Conservation (phyloP, 2,329 filamentous ascomycete genomes). For the Bipolaris oryzae region DNA sequence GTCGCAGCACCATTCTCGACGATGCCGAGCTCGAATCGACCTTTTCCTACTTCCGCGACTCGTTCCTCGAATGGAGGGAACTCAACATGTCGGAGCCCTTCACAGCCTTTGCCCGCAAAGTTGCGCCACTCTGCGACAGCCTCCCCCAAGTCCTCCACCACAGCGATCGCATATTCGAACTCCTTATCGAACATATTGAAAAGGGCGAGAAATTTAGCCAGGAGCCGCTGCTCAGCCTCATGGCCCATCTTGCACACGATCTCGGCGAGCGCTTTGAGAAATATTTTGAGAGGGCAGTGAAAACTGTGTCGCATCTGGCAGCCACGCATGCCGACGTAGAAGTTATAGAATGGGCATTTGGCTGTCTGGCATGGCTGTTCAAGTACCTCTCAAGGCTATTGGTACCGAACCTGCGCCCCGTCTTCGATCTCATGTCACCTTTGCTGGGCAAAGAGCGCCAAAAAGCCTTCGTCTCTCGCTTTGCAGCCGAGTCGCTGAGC, state of each 20-base stretch:
- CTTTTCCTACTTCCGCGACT: constrained; percentile 85
- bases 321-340: constrained; percentile 78
- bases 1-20: constrained; percentile 83
- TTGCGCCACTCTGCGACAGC: constrained; percentile 81
- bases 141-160: constrained; percentile 91
- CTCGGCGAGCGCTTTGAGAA: constrained; percentile 86
- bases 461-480: constrained; percentile 85
- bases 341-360: constrained; percentile 98
- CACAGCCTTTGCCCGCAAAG: constrained; percentile 74
- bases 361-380: constrained; percentile 91
- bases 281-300: constrained; percentile 78
- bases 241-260: constrained; percentile 94
- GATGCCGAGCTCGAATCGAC: constrained; percentile 75
- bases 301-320: constrained; percentile 77
- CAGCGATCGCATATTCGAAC: constrained; percentile 80
- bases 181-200: constrained; percentile 76
- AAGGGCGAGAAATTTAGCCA: constrained; percentile 78
- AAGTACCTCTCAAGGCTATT: constrained; percentile 92
- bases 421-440: constrained; percentile 81
- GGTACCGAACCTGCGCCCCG: constrained; percentile 81
- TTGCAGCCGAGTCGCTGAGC: constrained; percentile 92
- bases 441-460: constrained; percentile 82
- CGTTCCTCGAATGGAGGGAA: constrained; percentile 87
- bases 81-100: constrained; percentile 88
- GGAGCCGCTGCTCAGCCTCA: constrained; percentile 84